These are phyloP conservation scores for Lachnellula cervina DNA, from an alignment of 2,329 filamentous ascomycete genomes.

Conservation along the genomic window DNA sequence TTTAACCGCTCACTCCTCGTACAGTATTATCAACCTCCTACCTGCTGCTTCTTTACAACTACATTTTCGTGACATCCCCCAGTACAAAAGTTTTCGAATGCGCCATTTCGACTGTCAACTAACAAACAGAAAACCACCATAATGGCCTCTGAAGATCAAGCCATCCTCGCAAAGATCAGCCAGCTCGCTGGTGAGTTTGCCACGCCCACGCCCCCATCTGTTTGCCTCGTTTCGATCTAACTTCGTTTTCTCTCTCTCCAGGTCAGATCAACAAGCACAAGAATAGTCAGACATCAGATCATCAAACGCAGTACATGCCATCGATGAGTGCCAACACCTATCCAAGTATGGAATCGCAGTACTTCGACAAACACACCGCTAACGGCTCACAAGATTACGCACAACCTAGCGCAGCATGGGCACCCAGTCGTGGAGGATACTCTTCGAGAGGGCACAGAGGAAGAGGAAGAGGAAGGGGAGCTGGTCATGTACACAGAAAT, in stretches of 20 bases:
- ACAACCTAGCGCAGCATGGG: slow-evolving; percentile 25
- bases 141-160: slow-evolving; percentile 50
- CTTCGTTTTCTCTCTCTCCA: slow-evolving; percentile 31
- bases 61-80: not conserved
- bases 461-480: slow-evolving; percentile 37
- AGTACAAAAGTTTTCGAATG: not conserved
- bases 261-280: slow-evolving; percentile 79
- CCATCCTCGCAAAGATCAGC: slow-evolving; percentile 50
- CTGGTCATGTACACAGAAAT: slow-evolving; percentile 44
- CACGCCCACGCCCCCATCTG: slow-evolving; percentile 30
- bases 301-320: slow-evolving; percentile 14
- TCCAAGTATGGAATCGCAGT: slow-evolving; percentile 17
- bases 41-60: not conserved
- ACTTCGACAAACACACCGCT: slow-evolving; percentile 10
- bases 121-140: slow-evolving; percentile 18
- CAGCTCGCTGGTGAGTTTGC: slow-evolving; percentile 48
- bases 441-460: slow-evolving; percentile 29
- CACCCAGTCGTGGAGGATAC: slow-evolving; percentile 23
- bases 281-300: slow-evolving; percentile 48
- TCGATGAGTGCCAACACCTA: slow-evolving; percentile 10
- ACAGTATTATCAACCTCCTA: not conserved
- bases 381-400: slow-evolving; percentile 20
- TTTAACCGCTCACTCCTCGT: not conserved
- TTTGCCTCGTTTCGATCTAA: slow-evolving; percentile 34
- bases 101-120: slow-evolving; percentile 9